Evolutionary conservation across 805 yeast species (phyloP).

Genomic region (Tetrapisispora fleetii): DNA sequence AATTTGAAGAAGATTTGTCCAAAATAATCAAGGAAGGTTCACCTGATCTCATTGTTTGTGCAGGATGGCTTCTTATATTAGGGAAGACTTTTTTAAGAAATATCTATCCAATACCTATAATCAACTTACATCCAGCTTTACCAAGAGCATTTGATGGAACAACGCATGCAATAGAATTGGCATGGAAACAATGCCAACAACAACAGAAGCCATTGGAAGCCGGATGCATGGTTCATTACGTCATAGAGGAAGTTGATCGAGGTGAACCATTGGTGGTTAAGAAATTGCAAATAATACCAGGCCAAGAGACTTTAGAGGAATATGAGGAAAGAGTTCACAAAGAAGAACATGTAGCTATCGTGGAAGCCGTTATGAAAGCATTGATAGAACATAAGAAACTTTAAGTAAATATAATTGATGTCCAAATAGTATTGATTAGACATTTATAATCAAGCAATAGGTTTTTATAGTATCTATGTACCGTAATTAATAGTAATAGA

Average conservation of each 20-base stretch:
- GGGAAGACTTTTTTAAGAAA: slow-evolving; percentile 68
- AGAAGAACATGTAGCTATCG: slow-evolving; percentile 84
- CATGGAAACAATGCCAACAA: slow-evolving; percentile 89
- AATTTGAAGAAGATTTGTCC: slow-evolving; percentile 74
- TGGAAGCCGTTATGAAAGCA: slow-evolving; percentile 74
- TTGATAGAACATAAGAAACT: slow-evolving; percentile 18
- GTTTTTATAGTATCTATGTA: no score
- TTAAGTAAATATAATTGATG: background rate
- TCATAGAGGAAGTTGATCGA: slow-evolving; percentile 90
- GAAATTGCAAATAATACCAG: slow-evolving; percentile 59
- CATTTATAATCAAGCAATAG: background rate
- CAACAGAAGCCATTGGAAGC: slow-evolving; percentile 53
- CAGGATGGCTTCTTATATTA: slow-evolving; percentile 96
- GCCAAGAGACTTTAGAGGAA: slow-evolving; percentile 58
- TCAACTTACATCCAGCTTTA: slow-evolving; percentile 91
- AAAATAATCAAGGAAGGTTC: slow-evolving; percentile 46
- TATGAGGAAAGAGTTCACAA: slow-evolving; percentile 79
- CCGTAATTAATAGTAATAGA: no score
- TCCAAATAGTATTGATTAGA: background rate
- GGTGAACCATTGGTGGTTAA: slow-evolving; percentile 84
- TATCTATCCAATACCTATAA: slow-evolving; percentile 60
- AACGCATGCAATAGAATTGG: slow-evolving; percentile 84
- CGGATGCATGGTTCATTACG: slow-evolving; percentile 95
- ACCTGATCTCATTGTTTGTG: slow-evolving; percentile 90
- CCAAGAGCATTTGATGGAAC: slow-evolving; percentile 98